These are phyloP conservation scores for Tricholoma furcatifolium DNA, from an alignment of 768 basidiomycete species.

Conservation along the genomic window DNA sequence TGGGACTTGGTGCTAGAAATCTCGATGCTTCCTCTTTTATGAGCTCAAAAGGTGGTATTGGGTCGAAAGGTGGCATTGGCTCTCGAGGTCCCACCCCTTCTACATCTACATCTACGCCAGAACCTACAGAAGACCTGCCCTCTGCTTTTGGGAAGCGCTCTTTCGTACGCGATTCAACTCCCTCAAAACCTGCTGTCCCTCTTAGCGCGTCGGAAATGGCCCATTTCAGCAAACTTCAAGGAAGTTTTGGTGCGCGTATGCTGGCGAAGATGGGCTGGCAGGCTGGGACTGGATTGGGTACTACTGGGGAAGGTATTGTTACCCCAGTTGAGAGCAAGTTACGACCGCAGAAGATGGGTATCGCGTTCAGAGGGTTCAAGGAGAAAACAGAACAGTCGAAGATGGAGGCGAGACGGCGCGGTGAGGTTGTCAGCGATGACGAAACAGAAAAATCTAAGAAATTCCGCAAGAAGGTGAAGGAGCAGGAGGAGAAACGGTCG, in stretches of 20 bases:
- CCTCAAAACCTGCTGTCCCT: conserved; percentile 47
- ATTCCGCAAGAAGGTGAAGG: conserved; percentile 51
- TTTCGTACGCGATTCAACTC: conserved; percentile 52
- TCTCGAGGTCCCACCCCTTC: conserved; percentile 22
- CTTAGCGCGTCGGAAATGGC: conserved; percentile 65
- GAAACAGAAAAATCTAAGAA: conserved; percentile 53
- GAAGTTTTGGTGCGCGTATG: conserved; percentile 84
- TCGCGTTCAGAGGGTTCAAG: conserved; percentile 83
- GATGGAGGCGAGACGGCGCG: conserved; percentile 72
- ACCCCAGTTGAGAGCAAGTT: conserved; percentile 84
- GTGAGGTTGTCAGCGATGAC: conserved; percentile 74
- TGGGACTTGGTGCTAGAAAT: conserved; percentile 32
- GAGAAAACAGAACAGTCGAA: conserved; percentile 88
- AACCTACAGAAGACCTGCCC: conserved; percentile 31
- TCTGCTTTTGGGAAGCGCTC: conserved; percentile 40
- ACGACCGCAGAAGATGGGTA: conserved; percentile 83
- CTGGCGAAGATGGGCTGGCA: conserved; percentile 97
- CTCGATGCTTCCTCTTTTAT: conserved; percentile 3
- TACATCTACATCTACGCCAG: conserved; percentile 14
- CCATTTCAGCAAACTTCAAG: conserved; percentile 82
- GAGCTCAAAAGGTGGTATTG: conserved; percentile 42
- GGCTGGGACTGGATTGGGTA: conserved; percentile 76
- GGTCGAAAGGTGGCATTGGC: conserved; percentile 34
- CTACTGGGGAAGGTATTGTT: conserved; percentile 78
- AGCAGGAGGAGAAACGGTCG: conserved; percentile 58